A percentile compares a stretch with the other conserved stretches of the same genome.
These are phyloP conservation scores for Cetraspora pellucida DNA, from an alignment of 192 early-diverging fungal genomes.

Conservation along the genomic window DNA sequence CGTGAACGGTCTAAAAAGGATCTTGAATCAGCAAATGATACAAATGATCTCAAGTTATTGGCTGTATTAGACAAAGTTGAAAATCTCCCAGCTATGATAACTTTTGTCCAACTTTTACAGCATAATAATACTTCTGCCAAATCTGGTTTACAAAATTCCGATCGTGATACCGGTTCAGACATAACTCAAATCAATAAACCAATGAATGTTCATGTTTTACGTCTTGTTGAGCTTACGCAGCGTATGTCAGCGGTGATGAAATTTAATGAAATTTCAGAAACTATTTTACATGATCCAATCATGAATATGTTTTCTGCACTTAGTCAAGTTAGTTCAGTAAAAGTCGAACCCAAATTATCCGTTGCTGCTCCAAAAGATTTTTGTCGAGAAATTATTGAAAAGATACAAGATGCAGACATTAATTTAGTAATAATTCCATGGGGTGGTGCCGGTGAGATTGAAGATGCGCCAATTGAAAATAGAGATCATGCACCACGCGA, in stretches of 20 bases:
- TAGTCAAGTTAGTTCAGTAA: constrained; percentile 71
- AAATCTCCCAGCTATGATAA: constrained; percentile 49
- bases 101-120: constrained; percentile 39
- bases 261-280: constrained; percentile 66
- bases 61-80: constrained; percentile 47
- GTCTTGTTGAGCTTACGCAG: constrained; percentile 76
- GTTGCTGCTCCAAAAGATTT: constrained; percentile 69
- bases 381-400: constrained; percentile 62
- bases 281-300: constrained; percentile 69
- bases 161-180: not conserved
- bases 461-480: constrained; percentile 16
- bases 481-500: not conserved
- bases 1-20: constrained; percentile 30
- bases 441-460: constrained; percentile 27
- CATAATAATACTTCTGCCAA: constrained; percentile 8
- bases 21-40: constrained; percentile 1
- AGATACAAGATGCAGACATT: constrained; percentile 52
- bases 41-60: constrained; percentile 27
- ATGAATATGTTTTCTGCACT: constrained; percentile 84
- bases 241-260: constrained; percentile 82
- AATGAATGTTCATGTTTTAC: constrained; percentile 58
- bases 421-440: constrained; percentile 57
- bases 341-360: constrained; percentile 61
- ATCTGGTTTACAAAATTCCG: not conserved
- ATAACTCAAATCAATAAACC: constrained; percentile 6